Evolutionary conservation across 345 rosid genomes (phyloP).

Genomic region (Populus pruinosa): DNA sequence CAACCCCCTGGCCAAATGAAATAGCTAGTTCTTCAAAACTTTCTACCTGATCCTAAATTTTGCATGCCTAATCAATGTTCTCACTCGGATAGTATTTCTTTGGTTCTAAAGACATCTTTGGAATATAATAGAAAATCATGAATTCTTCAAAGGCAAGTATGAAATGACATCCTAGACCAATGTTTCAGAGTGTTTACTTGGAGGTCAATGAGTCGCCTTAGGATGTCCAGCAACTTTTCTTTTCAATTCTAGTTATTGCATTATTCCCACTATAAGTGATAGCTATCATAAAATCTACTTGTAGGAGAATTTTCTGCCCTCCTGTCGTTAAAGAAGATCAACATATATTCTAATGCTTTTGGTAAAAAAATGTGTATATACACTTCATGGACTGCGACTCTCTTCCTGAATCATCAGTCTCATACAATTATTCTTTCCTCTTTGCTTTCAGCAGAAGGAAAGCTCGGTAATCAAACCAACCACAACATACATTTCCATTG

Average conservation of each 20-base stretch:
- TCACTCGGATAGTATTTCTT: background rate
- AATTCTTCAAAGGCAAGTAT: background rate
- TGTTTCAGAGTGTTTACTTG: background rate
- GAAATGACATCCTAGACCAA: background rate
- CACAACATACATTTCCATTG: slow-evolving; percentile 43
- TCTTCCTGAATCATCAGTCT: background rate
- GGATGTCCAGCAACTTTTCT: background rate
- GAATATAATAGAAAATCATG: background rate
- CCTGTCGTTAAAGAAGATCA: background rate
- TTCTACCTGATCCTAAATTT: background rate
- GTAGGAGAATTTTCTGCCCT: background rate
- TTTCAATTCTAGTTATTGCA: background rate
- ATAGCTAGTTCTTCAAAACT: background rate
- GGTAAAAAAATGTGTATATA: background rate
- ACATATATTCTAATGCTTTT: background rate
- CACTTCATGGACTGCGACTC: background rate
- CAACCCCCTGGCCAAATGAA: background rate
- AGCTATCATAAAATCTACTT: background rate
- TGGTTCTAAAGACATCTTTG: background rate
- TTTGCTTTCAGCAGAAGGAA: slow-evolving; percentile 46
- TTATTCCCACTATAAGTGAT: background rate
- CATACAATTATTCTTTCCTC: background rate
- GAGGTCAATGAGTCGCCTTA: background rate
- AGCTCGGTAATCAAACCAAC: slow-evolving; percentile 30
- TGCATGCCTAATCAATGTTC: background rate